A percentile compares a stretch with the other conserved stretches of the same genome.
phyloP scores from a whole-genome alignment of 2,329 filamentous ascomycete species.

The Emmonsia crescens region DNA sequence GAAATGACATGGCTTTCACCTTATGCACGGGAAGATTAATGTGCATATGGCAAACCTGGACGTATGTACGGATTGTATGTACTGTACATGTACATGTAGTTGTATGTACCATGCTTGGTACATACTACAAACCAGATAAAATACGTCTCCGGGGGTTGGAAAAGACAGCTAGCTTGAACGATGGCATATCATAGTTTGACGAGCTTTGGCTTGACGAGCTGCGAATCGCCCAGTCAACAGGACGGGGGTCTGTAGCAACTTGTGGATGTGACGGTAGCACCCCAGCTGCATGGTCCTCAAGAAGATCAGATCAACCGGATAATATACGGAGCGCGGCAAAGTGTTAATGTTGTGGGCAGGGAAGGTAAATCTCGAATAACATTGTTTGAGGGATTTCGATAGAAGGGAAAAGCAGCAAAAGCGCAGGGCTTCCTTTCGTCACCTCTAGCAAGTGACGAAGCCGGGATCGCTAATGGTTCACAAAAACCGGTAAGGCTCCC shows the following conservation, averaged over 20 bases:
- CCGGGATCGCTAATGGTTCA: not conserved
- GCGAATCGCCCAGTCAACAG: not conserved
- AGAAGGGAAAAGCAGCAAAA: not conserved
- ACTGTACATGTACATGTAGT: not conserved
- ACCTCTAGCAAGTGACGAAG: not conserved
- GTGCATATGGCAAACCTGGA: not conserved
- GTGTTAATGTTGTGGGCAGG: not conserved
- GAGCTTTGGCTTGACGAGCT: not conserved
- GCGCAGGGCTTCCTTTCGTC: not conserved
- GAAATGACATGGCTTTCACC: not conserved
- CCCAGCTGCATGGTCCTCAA: not conserved
- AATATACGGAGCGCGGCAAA: not conserved
- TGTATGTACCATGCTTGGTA: not conserved
- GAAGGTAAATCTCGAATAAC: not conserved
- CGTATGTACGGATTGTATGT: not conserved
- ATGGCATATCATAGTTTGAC: not conserved
- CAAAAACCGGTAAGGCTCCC: not conserved
- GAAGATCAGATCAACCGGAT: not conserved
- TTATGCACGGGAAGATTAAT: not conserved
- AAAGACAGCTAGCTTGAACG: not conserved
- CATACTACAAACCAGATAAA: not conserved
- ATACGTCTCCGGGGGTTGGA: not conserved
- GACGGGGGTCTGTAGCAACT: not conserved
- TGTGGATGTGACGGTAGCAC: not conserved
- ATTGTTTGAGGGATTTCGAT: not conserved